A percentile compares a stretch with the other conserved stretches of the same genome.
Conservation (phyloP, 2,329 filamentous ascomycete species). For the Monosporascus sp. region DNA sequence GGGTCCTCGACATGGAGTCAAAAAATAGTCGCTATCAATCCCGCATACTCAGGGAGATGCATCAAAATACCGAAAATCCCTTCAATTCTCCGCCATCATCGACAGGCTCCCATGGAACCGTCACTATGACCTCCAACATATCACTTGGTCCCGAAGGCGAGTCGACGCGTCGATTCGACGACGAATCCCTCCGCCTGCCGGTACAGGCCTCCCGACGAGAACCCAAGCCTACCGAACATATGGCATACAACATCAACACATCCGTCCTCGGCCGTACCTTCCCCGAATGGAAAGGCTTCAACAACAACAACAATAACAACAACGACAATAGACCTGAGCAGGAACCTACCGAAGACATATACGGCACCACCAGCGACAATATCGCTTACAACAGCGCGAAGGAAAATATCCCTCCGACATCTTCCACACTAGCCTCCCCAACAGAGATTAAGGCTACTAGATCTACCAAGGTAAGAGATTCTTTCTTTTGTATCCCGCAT, state of each 20-base stretch:
- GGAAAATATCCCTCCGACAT: constrained; percentile 41
- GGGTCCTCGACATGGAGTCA: constrained; percentile 18
- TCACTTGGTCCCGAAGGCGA: constrained; percentile 50
- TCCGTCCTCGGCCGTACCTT: constrained; percentile 40
- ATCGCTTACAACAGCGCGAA: constrained; percentile 31
- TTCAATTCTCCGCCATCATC: constrained; percentile 56
- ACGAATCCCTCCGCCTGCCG: constrained; percentile 33
- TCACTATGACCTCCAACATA: constrained; percentile 50
- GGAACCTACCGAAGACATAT: constrained; percentile 27
- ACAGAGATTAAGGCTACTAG: not conserved
- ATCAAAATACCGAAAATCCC: constrained; percentile 40
- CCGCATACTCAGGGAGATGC: constrained; percentile 31
- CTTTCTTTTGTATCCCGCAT: not conserved
- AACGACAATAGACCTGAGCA: constrained; percentile 8
- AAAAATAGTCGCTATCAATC: constrained; percentile 23
- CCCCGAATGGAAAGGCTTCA: constrained; percentile 40
- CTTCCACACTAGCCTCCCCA: not conserved
- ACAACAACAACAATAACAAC: constrained; percentile 14
- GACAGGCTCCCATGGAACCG: constrained; percentile 51
- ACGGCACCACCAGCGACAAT: constrained; percentile 19
- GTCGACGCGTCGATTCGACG: constrained; percentile 46
- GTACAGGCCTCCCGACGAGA: constrained; percentile 12
- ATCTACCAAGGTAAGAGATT: not conserved
- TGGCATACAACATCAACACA: constrained; percentile 28
- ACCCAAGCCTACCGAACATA: constrained; percentile 12